Evolutionary conservation across 2,329 filamentous ascomycete genomes (phyloP).

Genomic region (Trichoderma atroviride): DNA sequence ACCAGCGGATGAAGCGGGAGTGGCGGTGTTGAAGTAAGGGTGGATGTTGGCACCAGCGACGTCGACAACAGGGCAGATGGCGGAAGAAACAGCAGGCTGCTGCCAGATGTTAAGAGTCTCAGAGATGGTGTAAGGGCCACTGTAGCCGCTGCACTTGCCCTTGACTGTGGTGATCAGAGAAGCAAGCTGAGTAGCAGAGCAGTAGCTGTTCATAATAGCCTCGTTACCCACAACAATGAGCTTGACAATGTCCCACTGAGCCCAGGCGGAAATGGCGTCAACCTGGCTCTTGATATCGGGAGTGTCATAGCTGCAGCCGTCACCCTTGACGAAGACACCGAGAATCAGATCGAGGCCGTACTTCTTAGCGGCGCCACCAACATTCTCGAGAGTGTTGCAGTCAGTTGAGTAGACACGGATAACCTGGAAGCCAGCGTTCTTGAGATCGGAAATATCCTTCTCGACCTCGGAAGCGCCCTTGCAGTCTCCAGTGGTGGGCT

Average conservation of each 20-base stretch:
- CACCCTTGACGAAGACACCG: constrained; percentile 79
- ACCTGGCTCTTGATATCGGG: constrained; percentile 73
- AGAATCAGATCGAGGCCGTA: constrained; percentile 78
- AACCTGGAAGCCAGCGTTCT: constrained; percentile 65
- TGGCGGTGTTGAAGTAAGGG: constrained; percentile 84
- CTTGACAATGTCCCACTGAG: constrained; percentile 73
- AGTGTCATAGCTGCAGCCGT: constrained; percentile 59
- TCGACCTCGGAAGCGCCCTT: constrained; percentile 62
- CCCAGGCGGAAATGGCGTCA: constrained; percentile 70
- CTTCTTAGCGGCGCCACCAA: constrained; percentile 68
- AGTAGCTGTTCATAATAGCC: constrained; percentile 75
- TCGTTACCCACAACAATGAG: constrained; percentile 91
- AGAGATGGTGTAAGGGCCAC: constrained; percentile 76
- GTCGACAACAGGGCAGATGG: constrained; percentile 75
- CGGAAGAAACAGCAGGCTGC: constrained; percentile 56
- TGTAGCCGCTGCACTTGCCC: constrained; percentile 71
- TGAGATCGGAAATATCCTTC: constrained; percentile 64
- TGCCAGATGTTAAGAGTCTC: constrained; percentile 83
- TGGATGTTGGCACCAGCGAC: constrained; percentile 86
- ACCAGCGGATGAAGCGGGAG: constrained; percentile 68
- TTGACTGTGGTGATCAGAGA: constrained; percentile 71
- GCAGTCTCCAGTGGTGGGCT: constrained; percentile 59
- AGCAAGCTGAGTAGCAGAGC: constrained; percentile 65
- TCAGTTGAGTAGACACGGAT: constrained; percentile 91
- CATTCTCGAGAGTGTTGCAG: constrained; percentile 77